Conservation (phyloP, 805 yeast species). For the Suhomyces sp. region DNA sequence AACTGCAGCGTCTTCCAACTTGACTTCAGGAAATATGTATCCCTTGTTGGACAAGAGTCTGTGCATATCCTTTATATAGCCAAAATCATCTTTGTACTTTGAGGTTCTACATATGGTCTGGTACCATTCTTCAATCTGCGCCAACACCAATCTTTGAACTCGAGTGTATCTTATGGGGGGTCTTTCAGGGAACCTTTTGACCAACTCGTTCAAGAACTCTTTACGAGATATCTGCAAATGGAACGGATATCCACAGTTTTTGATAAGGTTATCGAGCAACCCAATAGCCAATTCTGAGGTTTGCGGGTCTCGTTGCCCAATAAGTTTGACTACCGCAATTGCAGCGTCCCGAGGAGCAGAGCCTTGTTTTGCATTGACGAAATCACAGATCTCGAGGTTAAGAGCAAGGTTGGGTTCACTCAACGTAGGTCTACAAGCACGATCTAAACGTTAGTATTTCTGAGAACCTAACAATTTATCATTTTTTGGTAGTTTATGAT, state of each 20-base stretch:
- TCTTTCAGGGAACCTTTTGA: slow-evolving; percentile 88
- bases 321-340: slow-evolving; percentile 72
- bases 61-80: slow-evolving; percentile 94
- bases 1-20: slow-evolving; percentile 88
- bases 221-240: slow-evolving; percentile 93
- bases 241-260: slow-evolving; percentile 97
- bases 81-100: slow-evolving; percentile 86
- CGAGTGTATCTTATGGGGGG: slow-evolving; percentile 85
- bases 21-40: slow-evolving; percentile 87
- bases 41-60: slow-evolving; percentile 86
- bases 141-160: slow-evolving; percentile 79
- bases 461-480: too few species aligned
- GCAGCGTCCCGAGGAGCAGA: slow-evolving; percentile 91
- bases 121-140: slow-evolving; percentile 95
- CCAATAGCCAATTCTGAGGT: slow-evolving; percentile 81
- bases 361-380: slow-evolving; percentile 90
- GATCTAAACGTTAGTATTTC: slow-evolving; percentile 34
- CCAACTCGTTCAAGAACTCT: slow-evolving; percentile 91
- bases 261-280: slow-evolving; percentile 83
- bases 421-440: slow-evolving; percentile 84
- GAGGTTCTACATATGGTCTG: slow-evolving; percentile 90
- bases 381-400: slow-evolving; percentile 90
- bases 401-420: slow-evolving; percentile 84
- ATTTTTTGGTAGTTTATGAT: too few species aligned
- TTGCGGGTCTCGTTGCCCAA: slow-evolving; percentile 81